phyloP scores from a whole-genome alignment of 345 rosid species.

The Reutealis trisperma region DNA sequence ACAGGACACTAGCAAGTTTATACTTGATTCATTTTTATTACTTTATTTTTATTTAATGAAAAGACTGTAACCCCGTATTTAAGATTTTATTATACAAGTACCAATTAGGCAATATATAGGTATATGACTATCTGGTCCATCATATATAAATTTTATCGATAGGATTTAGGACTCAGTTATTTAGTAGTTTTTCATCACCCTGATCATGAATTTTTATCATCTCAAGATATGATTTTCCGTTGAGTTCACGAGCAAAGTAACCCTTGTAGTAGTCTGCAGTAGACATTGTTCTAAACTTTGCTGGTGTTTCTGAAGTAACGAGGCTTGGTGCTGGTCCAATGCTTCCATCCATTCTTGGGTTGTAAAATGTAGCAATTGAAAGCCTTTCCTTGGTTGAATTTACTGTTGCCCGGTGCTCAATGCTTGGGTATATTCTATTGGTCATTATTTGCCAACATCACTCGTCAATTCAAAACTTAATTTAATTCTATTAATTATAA shows the following conservation, averaged over 20 bases:
- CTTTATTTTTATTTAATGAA: too few relatives aligned
- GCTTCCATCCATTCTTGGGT: slow-evolving; percentile 1
- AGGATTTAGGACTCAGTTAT: too few relatives aligned
- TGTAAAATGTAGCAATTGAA: slow-evolving; percentile 8
- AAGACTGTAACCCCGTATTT: too few relatives aligned
- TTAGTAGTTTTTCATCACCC: neutral
- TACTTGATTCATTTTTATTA: too few relatives aligned
- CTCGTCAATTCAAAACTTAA: too few relatives aligned
- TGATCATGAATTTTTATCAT: slow-evolving; percentile 2
- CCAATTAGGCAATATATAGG: too few relatives aligned
- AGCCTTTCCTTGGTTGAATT: slow-evolving; percentile 17
- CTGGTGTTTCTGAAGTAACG: slow-evolving; percentile 8
- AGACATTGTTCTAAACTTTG: slow-evolving; percentile 8
- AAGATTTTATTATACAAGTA: too few relatives aligned
- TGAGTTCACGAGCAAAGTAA: neutral
- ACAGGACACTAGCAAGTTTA: too few relatives aligned
- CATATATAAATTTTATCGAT: too few relatives aligned
- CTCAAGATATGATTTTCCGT: slow-evolving; percentile 22
- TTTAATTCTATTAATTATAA: too few relatives aligned
- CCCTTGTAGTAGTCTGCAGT: slow-evolving; percentile 13
- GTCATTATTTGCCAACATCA: neutral
- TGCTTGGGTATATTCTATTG: slow-evolving; percentile 18
- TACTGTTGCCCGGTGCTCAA: slow-evolving; percentile 18
- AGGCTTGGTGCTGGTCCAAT: slow-evolving; percentile 24
- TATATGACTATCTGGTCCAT: too few relatives aligned